These are phyloP conservation scores for Prunus davidiana DNA, from an alignment of 306 rosid species.

Conservation along the genomic window DNA sequence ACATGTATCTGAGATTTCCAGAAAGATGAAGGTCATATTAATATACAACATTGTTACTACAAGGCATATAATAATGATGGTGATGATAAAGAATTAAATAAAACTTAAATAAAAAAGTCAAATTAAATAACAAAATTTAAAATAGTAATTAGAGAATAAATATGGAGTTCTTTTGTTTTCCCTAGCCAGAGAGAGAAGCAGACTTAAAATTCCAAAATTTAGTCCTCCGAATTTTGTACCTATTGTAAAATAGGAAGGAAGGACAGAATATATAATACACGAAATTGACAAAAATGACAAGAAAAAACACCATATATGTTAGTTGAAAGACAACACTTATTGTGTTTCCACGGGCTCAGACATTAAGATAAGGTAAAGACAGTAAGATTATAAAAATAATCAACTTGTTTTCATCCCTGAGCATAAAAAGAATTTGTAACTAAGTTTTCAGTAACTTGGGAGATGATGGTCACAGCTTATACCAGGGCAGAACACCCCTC, in stretches of 20 bases:
- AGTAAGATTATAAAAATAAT: neutral
- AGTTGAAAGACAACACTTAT: neutral
- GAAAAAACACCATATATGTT: neutral
- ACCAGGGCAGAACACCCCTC: conserved; percentile 97
- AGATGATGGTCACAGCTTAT: conserved; percentile 27
- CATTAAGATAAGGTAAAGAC: neutral
- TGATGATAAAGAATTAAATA: neutral
- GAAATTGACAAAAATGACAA: neutral
- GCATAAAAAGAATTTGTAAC: neutral
- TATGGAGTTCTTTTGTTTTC: neutral
- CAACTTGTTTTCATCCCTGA: neutral
- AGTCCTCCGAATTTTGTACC: neutral
- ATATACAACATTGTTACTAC: neutral
- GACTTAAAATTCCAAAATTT: neutral
- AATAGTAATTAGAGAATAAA: neutral
- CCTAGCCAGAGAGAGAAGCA: neutral
- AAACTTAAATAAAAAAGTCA: neutral
- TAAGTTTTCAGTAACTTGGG: neutral
- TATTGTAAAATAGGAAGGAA: neutral
- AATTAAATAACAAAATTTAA: neutral
- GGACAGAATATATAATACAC: neutral
- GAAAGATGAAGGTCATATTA: conserved; percentile 4
- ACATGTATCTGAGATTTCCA: conserved; percentile 65
- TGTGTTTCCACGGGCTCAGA: neutral
- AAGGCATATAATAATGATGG: neutral